Evolutionary conservation across 2,329 filamentous ascomycete species (phyloP).

Genomic region (Rutstroemia sp.): DNA sequence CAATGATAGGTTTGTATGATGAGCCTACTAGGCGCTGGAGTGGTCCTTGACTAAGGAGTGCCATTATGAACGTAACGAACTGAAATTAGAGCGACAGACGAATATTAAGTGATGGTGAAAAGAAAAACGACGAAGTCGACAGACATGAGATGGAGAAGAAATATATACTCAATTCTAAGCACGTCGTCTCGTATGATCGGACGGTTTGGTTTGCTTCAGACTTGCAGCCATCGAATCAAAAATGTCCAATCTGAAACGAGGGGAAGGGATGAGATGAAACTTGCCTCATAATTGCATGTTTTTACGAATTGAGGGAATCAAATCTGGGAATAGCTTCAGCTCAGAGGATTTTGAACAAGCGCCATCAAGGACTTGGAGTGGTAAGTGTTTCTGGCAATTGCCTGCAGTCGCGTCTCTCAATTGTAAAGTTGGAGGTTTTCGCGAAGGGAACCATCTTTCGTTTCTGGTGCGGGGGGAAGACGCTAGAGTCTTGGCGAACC

Average conservation of each 20-base stretch:
- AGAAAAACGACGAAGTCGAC: neutral
- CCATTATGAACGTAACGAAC: neutral
- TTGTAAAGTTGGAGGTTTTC: neutral
- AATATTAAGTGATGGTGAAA: neutral
- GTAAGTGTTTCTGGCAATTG: neutral
- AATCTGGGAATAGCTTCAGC: neutral
- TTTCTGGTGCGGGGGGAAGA: too few species aligned
- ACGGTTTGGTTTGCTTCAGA: neutral
- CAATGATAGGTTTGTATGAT: constrained; percentile 6
- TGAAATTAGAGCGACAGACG: neutral
- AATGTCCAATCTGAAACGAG: neutral
- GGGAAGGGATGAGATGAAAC: neutral
- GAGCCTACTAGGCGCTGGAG: neutral
- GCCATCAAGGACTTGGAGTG: neutral
- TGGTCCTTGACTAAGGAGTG: neutral
- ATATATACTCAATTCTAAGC: neutral
- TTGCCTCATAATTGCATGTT: neutral
- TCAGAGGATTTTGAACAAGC: neutral
- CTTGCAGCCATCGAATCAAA: constrained; percentile 4
- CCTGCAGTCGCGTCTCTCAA: neutral
- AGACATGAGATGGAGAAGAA: neutral
- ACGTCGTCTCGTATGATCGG: neutral
- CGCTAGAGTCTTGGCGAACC: too few species aligned
- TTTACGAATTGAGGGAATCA: neutral
- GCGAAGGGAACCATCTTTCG: neutral